Evolutionary conservation across 169 alveolate genomes (phyloP).

Genomic region (Eimeria acervulina): DNA sequence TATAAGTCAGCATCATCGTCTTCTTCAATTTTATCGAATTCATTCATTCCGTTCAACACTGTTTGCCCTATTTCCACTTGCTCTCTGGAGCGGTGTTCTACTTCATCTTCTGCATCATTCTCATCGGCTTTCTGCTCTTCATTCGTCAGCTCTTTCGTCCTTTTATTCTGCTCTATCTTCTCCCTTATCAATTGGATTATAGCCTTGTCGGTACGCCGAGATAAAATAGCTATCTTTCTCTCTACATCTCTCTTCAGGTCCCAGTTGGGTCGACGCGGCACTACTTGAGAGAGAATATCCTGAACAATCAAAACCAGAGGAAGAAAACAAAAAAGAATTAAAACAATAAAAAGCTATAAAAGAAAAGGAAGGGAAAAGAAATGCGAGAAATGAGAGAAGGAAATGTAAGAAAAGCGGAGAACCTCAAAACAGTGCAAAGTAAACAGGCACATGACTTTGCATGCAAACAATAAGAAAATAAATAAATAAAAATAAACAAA

Average conservation of each 20-base stretch:
- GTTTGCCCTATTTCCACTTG: conserved; percentile 47
- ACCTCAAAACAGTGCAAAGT: background rate
- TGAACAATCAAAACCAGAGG: conserved; percentile 27
- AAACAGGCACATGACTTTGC: background rate
- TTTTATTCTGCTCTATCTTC: conserved; percentile 84
- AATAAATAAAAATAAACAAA: no score
- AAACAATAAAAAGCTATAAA: background rate
- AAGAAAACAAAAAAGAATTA: background rate
- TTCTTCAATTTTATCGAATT: conserved; percentile 60
- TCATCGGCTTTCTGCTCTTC: background rate
- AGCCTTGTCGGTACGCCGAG: conserved; percentile 90
- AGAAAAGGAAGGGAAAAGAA: no score
- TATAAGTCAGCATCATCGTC: background rate
- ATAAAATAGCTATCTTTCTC: conserved; percentile 86
- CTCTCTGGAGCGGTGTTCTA: background rate
- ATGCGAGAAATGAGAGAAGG: background rate
- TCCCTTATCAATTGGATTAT: conserved; percentile 88
- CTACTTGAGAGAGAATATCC: conserved; percentile 85
- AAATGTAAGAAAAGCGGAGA: background rate
- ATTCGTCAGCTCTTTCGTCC: background rate
- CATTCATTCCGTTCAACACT: conserved; percentile 29
- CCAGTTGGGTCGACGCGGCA: conserved; percentile 88
- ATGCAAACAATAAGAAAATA: background rate
- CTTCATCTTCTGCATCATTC: background rate
- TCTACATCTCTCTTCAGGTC: conserved; percentile 92